A percentile compares a stretch with the other conserved stretches of the same genome.
phyloP scores from a whole-genome alignment of 768 basidiomycete genomes.

The Suillus subalutaceus region DNA sequence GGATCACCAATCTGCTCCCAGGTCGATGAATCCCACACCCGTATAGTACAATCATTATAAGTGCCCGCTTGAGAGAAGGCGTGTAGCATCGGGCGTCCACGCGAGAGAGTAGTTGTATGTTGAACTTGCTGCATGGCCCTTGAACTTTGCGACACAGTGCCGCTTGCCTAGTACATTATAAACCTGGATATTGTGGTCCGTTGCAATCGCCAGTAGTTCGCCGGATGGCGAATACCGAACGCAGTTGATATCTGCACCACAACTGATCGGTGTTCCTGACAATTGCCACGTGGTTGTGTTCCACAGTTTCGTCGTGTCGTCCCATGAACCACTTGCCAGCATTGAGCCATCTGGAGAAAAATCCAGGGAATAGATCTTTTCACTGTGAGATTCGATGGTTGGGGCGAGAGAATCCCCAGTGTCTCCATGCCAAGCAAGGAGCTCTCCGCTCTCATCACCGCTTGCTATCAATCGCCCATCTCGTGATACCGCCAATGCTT shows the following conservation, averaged over 20 bases:
- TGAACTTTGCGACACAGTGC: neutral
- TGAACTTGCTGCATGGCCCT: neutral
- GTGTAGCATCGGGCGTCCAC: neutral
- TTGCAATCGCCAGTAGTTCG: neutral
- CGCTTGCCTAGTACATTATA: neutral
- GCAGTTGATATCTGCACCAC: neutral
- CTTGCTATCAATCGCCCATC: neutral
- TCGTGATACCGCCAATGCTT: neutral
- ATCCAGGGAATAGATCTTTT: neutral
- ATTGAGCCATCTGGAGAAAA: neutral
- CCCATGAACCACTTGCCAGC: neutral
- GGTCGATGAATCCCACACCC: neutral
- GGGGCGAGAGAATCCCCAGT: neutral
- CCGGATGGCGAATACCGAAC: neutral
- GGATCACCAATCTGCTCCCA: neutral
- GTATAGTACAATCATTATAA: neutral
- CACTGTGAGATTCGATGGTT: neutral
- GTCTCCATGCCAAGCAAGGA: neutral
- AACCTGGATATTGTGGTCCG: neutral
- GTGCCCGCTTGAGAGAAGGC: neutral
- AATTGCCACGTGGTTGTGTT: neutral
- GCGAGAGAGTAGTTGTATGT: neutral
- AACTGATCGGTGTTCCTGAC: neutral
- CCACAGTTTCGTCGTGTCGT: neutral
- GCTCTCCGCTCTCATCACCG: neutral